Base-by-base conservation (phyloP, 345 rosid species). In the Diplotaxis tenuifolia region DNA sequence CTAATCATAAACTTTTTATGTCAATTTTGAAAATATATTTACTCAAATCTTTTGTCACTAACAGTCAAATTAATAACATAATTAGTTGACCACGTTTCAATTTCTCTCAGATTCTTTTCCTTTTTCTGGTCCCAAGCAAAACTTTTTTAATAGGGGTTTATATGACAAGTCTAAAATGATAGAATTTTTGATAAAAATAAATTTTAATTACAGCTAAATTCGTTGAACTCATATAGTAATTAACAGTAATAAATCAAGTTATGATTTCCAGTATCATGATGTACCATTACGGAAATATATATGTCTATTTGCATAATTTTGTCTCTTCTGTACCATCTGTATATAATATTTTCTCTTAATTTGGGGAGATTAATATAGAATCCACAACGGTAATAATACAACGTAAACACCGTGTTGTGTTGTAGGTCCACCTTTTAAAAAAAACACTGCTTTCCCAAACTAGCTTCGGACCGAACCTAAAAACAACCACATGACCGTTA, bases 381-480 rank as follows among this genome's bases (percentile, higher is more conserved):
- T 19, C 16, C 29, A 7, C 77, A 72, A 77, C 81, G 81, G 81
- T 77, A 77, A 77, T 40, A 77, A 77, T 66, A 65, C 76, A 77
- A 77, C 80, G 76, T 71, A 9, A 77, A 65, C 81, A 11, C 75
- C 71, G 66, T 71, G 70, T 55, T 71, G 70, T 71, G 70, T 53
- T 61, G 71, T 68, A 62, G 73, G 67, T 76, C 68, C 76, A 77
- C 59, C 57, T 4, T 58, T 64, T 10, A 63, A 67, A 55, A 19
- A 52, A 50, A 49, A 54, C 12, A 32, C 72, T 66, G 9, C 69
- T 60, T 58, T 59, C 49, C 68, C 31, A 68, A 75, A 54, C 70
- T 65, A 69, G 83, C 84, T 79, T 84, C 81, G 88, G 81, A 8
- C 62, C 93, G 84, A 85, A 78, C 95, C 92, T 66, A 67, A 25